These are phyloP conservation scores for Herpetospermum pedunculosum DNA, from an alignment of 306 rosid species.

Conservation along the genomic window DNA sequence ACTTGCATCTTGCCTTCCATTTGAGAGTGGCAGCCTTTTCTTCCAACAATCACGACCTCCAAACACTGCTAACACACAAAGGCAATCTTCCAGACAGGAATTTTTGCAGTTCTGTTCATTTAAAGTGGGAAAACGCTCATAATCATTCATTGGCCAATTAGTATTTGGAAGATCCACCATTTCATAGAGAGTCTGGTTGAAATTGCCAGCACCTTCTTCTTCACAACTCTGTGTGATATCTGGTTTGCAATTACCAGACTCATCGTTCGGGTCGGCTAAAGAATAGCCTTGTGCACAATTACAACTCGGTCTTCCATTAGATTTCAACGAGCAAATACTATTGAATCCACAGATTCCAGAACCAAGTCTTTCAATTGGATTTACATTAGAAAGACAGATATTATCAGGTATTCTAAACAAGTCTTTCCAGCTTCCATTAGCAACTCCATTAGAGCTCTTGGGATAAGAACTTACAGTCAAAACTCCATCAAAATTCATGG, in stretches of 20 bases:
- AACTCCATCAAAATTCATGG: constrained; percentile 6
- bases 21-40: not conserved
- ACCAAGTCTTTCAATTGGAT: not conserved
- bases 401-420: not conserved
- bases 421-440: not conserved
- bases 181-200: not conserved
- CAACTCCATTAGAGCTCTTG: not conserved
- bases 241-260: not conserved
- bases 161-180: not conserved
- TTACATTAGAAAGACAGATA: not conserved
- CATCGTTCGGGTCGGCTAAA: not conserved
- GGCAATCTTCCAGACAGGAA: constrained; percentile 2
- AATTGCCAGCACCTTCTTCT: not conserved
- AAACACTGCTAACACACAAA: not conserved
- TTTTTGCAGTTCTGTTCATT: not conserved
- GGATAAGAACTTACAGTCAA: constrained; percentile 3
- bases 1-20: not conserved
- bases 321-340: constrained; percentile 1
- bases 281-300: not conserved
- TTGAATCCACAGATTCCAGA: constrained; percentile 3
- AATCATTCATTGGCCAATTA: constrained; percentile 6
- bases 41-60: not conserved
- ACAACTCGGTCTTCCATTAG: constrained; percentile 6
- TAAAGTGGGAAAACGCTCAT: not conserved
- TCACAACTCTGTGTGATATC: not conserved